Conservation (phyloP, 1,284 basidiomycete species). For the Calocybe gambosa region DNA sequence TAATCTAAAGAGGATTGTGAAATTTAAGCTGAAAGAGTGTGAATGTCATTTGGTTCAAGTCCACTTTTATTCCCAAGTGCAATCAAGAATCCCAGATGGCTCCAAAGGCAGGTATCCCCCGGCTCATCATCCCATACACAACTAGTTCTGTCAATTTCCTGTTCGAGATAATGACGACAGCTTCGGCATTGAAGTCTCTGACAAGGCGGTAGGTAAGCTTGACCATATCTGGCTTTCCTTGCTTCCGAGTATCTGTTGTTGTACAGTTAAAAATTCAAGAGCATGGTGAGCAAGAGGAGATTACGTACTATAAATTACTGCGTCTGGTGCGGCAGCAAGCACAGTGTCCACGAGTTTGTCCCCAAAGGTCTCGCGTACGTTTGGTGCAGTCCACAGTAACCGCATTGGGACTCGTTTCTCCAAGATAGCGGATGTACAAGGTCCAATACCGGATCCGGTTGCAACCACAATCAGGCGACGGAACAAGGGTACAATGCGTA, state of each 20-base stretch:
- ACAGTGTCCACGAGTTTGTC: constrained; percentile 51
- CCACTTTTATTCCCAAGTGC: not conserved
- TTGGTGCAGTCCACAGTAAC: constrained; percentile 55
- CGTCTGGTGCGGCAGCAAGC: constrained; percentile 42
- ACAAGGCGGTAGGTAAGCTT: constrained; percentile 51
- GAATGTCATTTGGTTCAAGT: too few species aligned
- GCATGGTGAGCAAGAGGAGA: not conserved
- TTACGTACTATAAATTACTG: constrained; percentile 47
- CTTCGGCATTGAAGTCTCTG: constrained; percentile 54
- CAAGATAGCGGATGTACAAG: constrained; percentile 50
- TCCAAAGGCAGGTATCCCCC: constrained; percentile 55
- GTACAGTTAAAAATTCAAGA: not conserved
- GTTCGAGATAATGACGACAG: constrained; percentile 59
- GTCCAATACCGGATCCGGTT: constrained; percentile 58
- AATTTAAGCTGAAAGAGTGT: not conserved
- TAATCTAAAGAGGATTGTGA: not conserved
- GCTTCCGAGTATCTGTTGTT: constrained; percentile 43
- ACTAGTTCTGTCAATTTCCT: constrained; percentile 53
- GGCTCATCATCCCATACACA: constrained; percentile 55
- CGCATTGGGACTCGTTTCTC: constrained; percentile 45
- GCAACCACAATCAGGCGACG: constrained; percentile 52
- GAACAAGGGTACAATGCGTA: constrained; percentile 52
- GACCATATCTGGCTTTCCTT: constrained; percentile 28
- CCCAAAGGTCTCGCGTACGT: constrained; percentile 55
- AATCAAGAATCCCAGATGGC: constrained; percentile 49